These are phyloP conservation scores for Pseudogymnoascus sp. DNA, from an alignment of 2,329 filamentous ascomycete genomes.

Conservation along the genomic window DNA sequence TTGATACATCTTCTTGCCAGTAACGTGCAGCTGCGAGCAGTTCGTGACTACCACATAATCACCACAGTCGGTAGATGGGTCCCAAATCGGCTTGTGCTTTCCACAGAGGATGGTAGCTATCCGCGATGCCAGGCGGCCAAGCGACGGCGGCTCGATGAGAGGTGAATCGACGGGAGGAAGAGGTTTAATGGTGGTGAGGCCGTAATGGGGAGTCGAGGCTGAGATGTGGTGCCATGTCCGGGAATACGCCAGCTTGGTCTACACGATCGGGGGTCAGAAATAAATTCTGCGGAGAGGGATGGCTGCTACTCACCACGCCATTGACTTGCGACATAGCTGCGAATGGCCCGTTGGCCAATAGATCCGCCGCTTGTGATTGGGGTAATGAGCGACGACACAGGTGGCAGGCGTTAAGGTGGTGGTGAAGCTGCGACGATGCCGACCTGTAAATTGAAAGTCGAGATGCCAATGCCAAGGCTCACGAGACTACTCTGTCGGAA, in stretches of 20 bases:
- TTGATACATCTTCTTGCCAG: conserved; percentile 84
- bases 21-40: conserved; percentile 78
- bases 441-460: conserved; percentile 6
- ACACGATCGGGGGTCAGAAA: conserved; percentile 11
- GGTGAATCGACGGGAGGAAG: conserved; percentile 29
- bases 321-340: conserved; percentile 67
- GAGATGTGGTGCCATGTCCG: conserved; percentile 86
- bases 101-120: conserved; percentile 90
- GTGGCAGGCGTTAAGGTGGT: background rate
- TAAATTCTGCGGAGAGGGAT: background rate
- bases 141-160: conserved; percentile 58
- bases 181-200: conserved; percentile 42
- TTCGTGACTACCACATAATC: conserved; percentile 96
- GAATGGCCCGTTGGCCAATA: conserved; percentile 17
- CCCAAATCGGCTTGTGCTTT: conserved; percentile 97
- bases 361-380: conserved; percentile 1
- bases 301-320: conserved; percentile 52
- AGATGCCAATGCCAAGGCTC: conserved; percentile 2
- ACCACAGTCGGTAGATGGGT: conserved; percentile 95
- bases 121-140: conserved; percentile 78
- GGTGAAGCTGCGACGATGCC: conserved; percentile 1
- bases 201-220: conserved; percentile 57
- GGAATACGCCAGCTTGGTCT: conserved; percentile 96
- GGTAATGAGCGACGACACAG: background rate
- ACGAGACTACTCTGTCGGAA: background rate